Conservation (phyloP, 345 rosid species). For the Salix viminalis region DNA sequence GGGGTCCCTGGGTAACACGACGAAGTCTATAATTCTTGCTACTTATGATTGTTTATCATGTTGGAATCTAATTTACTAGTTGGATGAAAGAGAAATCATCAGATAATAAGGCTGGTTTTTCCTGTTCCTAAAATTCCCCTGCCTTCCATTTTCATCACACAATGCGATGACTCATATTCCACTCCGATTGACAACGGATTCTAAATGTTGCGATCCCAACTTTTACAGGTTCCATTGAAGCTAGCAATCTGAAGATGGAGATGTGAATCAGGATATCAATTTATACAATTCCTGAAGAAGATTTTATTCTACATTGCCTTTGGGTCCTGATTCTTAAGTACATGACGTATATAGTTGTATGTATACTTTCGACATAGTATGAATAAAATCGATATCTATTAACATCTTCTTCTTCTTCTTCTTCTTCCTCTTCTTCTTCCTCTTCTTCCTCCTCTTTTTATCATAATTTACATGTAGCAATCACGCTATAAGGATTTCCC, state of each 20-base stretch:
- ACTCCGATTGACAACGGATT: slow-evolving; percentile 3
- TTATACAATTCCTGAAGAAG: slow-evolving; percentile 14
- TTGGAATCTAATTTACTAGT: background rate
- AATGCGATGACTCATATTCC: background rate
- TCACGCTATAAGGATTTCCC: slow-evolving; percentile 1
- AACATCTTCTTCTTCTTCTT: background rate
- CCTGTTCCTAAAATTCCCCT: background rate
- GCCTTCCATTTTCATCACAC: background rate
- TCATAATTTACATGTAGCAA: background rate
- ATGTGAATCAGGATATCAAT: slow-evolving; percentile 30
- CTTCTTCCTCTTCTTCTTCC: background rate
- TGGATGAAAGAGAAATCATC: background rate
- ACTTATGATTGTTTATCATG: slow-evolving; percentile 18
- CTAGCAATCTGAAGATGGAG: slow-evolving; percentile 54
- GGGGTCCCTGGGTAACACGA: slow-evolving; percentile 13
- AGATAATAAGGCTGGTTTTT: background rate
- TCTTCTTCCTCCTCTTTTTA: background rate
- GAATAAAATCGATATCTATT: slow-evolving; percentile 35
- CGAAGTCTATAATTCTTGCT: slow-evolving; percentile 7
- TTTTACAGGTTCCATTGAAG: slow-evolving; percentile 51
- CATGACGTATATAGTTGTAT: slow-evolving; percentile 35
- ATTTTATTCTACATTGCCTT: slow-evolving; percentile 17
- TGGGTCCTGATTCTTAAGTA: slow-evolving; percentile 33
- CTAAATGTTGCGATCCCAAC: background rate
- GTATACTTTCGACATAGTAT: slow-evolving; percentile 31